Evolutionary conservation across 768 basidiomycete species (phyloP).

Genomic region (Rickenella mellea): DNA sequence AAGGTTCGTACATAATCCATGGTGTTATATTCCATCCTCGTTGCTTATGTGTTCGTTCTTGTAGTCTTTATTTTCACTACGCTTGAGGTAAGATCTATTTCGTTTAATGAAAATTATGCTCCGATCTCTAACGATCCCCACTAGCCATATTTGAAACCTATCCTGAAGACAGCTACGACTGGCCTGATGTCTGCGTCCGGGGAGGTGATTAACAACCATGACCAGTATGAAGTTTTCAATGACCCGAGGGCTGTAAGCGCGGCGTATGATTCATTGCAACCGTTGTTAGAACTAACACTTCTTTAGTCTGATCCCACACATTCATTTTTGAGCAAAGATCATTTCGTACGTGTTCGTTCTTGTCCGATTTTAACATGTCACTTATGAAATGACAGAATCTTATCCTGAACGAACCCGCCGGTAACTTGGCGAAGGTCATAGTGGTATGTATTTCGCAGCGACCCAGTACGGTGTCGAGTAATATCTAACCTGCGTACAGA

Average conservation of each 20-base stretch:
- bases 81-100: slow-evolving; percentile 46
- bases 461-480: no score
- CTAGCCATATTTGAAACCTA: slow-evolving; percentile 75
- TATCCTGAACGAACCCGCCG: slow-evolving; percentile 78
- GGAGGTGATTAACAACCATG: slow-evolving; percentile 70
- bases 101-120: not conserved
- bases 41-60: slow-evolving; percentile 6
- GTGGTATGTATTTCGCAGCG: slow-evolving; percentile 46
- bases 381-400: slow-evolving; percentile 40
- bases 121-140: not conserved
- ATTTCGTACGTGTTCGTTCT: slow-evolving; percentile 52
- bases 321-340: slow-evolving; percentile 83
- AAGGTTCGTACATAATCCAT: slow-evolving; percentile 29
- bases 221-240: slow-evolving; percentile 84
- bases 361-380: slow-evolving; percentile 6
- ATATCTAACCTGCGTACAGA: slow-evolving; percentile 32
- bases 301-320: slow-evolving; percentile 76
- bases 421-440: slow-evolving; percentile 59
- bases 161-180: slow-evolving; percentile 59
- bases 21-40: not conserved
- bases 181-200: slow-evolving; percentile 56
- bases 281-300: slow-evolving; percentile 7
- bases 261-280: slow-evolving; percentile 16
- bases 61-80: slow-evolving; percentile 78
- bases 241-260: slow-evolving; percentile 61